Evolutionary conservation across 257 asterid species (phyloP).

Genomic region (Solanum bukasovii): DNA sequence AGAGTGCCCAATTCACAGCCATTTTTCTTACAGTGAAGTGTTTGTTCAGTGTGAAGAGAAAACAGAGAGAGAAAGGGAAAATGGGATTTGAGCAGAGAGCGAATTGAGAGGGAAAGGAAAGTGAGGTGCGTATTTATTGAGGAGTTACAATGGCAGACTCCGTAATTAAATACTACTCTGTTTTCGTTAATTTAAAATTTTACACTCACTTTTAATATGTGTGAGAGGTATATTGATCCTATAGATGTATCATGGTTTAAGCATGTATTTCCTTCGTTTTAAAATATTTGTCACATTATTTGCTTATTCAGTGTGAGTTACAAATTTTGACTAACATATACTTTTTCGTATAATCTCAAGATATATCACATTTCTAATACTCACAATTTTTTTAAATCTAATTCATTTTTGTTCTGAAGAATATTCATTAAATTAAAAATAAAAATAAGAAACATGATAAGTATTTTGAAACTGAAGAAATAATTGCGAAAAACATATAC

Average conservation of each 20-base stretch:
- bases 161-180: constrained; percentile 13
- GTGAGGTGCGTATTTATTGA: constrained; percentile 35
- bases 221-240: not conserved
- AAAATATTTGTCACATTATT: no score
- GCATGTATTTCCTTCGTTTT: not conserved
- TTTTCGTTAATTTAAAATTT: not conserved
- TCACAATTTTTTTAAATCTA: not conserved
- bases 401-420: not conserved
- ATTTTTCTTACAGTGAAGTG: not conserved
- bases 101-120: constrained; percentile 30
- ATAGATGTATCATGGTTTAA: not conserved
- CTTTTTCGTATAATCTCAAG: not conserved
- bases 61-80: not conserved
- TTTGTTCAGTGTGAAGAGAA: not conserved
- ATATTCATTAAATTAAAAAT: not conserved
- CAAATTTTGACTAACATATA: not conserved
- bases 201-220: not conserved
- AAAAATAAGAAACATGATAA: not conserved
- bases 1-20: constrained; percentile 13
- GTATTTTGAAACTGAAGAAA: not conserved
- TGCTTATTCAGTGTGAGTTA: not conserved
- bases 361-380: not conserved
- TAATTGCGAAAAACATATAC: not conserved
- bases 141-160: constrained; percentile 1
- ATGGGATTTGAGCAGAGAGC: not conserved